phyloP scores from a whole-genome alignment of 148 eudicot genomes.

The Chenopodium formosanum region DNA sequence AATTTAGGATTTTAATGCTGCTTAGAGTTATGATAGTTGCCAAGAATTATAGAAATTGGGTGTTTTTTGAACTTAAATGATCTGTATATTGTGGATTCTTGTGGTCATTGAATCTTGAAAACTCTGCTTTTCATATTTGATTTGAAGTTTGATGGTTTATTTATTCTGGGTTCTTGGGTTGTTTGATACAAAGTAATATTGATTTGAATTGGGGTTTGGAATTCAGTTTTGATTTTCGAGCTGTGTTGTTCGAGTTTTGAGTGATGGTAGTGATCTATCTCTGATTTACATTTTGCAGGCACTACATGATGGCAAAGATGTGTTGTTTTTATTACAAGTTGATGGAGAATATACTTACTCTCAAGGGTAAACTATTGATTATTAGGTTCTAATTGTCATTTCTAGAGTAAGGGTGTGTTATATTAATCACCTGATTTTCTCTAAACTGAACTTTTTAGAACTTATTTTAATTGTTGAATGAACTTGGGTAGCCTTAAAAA shows the following conservation, averaged over 20 bases:
- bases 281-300: constrained; percentile 39
- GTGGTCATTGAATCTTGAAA: no score
- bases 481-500: no score
- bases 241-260: neutral
- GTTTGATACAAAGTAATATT: constrained; percentile 1
- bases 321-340: constrained; percentile 78
- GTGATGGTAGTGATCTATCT: neutral
- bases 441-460: no score
- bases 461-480: no score
- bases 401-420: no score
- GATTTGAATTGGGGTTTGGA: constrained; percentile 2
- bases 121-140: neutral
- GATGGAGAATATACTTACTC: constrained; percentile 70
- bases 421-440: no score
- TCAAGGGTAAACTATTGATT: constrained; percentile 47
- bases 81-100: neutral
- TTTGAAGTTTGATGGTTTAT: neutral
- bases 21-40: neutral
- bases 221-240: neutral
- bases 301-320: constrained; percentile 79
- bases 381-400: no score
- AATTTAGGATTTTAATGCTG: neutral
- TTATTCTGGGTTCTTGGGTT: neutral
- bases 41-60: no score
- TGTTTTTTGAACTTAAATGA: neutral